phyloP scores from a whole-genome alignment of 2,329 filamentous ascomycete species.

The Geosmithia putterillii region DNA sequence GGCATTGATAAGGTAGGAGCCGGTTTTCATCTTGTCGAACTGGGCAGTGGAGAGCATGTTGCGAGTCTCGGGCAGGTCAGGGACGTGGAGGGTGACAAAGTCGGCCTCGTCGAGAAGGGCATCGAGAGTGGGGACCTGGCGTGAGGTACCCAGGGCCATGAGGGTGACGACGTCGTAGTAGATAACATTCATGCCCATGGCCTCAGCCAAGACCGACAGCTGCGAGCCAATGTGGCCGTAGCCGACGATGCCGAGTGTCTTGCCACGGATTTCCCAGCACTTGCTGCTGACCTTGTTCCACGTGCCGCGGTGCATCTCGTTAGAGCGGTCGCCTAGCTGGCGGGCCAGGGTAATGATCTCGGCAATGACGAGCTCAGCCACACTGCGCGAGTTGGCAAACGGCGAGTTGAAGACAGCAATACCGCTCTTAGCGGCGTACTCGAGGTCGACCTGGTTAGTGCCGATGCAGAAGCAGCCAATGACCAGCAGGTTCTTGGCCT shows the following conservation, averaged over 20 bases:
- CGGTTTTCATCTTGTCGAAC: slow-evolving; percentile 80
- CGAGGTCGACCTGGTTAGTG: slow-evolving; percentile 86
- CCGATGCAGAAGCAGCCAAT: slow-evolving; percentile 98
- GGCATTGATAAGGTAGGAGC: slow-evolving; percentile 91
- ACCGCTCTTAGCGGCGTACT: slow-evolving; percentile 69
- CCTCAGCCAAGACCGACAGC: slow-evolving; percentile 85
- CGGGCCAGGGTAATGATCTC: slow-evolving; percentile 88
- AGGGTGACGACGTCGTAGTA: slow-evolving; percentile 93
- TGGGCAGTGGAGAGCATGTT: slow-evolving; percentile 77
- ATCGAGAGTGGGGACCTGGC: slow-evolving; percentile 68
- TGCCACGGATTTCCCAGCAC: slow-evolving; percentile 97
- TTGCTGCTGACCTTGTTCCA: slow-evolving; percentile 98
- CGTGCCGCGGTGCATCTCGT: slow-evolving; percentile 82
- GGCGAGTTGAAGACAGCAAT: slow-evolving; percentile 99
- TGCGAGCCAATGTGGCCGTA: slow-evolving; percentile 98
- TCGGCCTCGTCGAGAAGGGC: slow-evolving; percentile 69
- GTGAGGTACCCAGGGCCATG: slow-evolving; percentile 84
- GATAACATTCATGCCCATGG: slow-evolving; percentile 96
- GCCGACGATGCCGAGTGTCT: slow-evolving; percentile 91
- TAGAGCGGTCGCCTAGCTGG: slow-evolving; percentile 85
- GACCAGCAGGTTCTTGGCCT: slow-evolving; percentile 90
- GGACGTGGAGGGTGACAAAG: slow-evolving; percentile 91
- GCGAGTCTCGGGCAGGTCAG: slow-evolving; percentile 83
- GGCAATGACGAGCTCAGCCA: slow-evolving; percentile 88
- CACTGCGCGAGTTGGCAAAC: slow-evolving; percentile 94